Evolutionary conservation across 805 yeast genomes (phyloP).

Genomic region (Torulaspora maleeae): DNA sequence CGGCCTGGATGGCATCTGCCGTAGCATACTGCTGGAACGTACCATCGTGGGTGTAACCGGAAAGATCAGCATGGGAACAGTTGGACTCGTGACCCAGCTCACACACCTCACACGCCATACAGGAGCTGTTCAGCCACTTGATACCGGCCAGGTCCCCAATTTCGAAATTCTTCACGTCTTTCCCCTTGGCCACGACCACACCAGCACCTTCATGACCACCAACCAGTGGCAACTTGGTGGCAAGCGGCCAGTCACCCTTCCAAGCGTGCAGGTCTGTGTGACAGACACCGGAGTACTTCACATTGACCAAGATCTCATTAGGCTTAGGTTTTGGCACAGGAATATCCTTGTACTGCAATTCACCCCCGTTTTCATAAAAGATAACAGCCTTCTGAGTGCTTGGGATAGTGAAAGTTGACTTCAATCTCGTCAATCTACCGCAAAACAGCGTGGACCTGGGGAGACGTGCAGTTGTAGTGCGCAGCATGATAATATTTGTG

Average conservation of each 20-base stretch:
- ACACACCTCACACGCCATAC: conserved; percentile 56
- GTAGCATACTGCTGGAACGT: conserved; percentile 86
- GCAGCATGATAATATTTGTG: conserved; percentile 12
- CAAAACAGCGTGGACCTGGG: not conserved
- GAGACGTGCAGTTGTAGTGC: conserved; percentile 8
- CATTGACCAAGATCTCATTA: conserved; percentile 52
- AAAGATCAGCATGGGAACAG: conserved; percentile 47
- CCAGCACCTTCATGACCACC: conserved; percentile 73
- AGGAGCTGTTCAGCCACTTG: conserved; percentile 62
- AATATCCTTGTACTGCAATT: conserved; percentile 46
- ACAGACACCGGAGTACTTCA: conserved; percentile 62
- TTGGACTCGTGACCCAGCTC: conserved; percentile 49
- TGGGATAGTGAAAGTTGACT: conserved; percentile 37
- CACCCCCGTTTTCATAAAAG: conserved; percentile 48
- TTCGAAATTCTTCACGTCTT: conserved; percentile 50
- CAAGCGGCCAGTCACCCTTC: conserved; percentile 65
- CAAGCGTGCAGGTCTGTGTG: conserved; percentile 65
- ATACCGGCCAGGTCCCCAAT: conserved; percentile 60
- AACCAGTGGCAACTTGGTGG: conserved; percentile 52
- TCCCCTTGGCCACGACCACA: conserved; percentile 55
- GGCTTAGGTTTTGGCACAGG: conserved; percentile 56
- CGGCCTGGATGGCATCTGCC: conserved; percentile 83
- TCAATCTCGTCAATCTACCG: conserved; percentile 21
- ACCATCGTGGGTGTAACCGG: conserved; percentile 59
- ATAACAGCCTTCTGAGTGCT: conserved; percentile 49